phyloP scores from a whole-genome alignment of 257 asterid genomes.

The Solanum chiquidenum region DNA sequence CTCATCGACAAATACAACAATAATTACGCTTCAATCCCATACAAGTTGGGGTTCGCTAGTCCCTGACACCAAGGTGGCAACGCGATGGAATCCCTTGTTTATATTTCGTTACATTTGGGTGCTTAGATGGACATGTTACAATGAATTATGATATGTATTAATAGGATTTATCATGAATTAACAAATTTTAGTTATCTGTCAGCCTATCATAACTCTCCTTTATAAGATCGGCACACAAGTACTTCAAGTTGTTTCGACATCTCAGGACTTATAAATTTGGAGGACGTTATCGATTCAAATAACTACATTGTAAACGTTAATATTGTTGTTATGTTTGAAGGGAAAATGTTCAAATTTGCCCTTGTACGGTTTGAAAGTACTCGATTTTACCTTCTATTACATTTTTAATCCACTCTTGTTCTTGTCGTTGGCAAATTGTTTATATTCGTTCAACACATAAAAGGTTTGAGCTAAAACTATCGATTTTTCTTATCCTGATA shows the following conservation, averaged over 20 bases:
- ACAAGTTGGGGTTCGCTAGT: not conserved
- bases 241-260: not conserved
- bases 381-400: not conserved
- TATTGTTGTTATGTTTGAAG: not conserved
- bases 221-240: not conserved
- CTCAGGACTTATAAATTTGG: too few species aligned
- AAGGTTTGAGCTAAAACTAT: too few species aligned
- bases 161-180: not conserved
- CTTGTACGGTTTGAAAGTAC: not conserved
- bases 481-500: too few species aligned
- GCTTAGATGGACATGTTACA: not conserved
- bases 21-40: not conserved
- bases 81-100: not conserved
- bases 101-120: not conserved
- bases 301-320: not conserved
- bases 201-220: not conserved
- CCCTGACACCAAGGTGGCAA: not conserved
- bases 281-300: not conserved
- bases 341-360: not conserved
- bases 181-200: not conserved
- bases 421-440: not conserved
- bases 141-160: not conserved
- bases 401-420: not conserved
- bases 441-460: not conserved
- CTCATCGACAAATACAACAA: not conserved